Percentiles rank a stretch among this genome's conserved stretches.
Conservation (phyloP, 2,329 filamentous ascomycete species). For the Penicillium glabrum region DNA sequence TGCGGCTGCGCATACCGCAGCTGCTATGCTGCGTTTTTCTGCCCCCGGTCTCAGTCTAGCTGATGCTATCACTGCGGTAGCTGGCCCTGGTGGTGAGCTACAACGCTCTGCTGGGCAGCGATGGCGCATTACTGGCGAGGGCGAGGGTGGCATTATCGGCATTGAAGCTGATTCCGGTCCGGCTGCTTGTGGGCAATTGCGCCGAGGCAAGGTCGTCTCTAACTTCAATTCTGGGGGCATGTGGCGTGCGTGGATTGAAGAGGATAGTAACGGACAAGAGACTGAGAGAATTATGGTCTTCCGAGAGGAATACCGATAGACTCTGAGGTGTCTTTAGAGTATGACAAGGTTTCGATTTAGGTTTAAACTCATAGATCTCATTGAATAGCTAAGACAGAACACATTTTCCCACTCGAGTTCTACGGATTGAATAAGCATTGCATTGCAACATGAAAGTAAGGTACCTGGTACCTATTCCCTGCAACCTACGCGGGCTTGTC, state of each 20-base stretch:
- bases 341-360: neutral
- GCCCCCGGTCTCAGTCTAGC: slow-evolving; percentile 47
- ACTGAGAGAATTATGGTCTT: slow-evolving; percentile 47
- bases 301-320: slow-evolving; percentile 36
- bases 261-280: slow-evolving; percentile 31
- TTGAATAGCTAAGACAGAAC: neutral
- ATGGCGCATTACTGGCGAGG: slow-evolving; percentile 74
- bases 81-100: slow-evolving; percentile 71
- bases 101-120: slow-evolving; percentile 71
- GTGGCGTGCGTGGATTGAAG: slow-evolving; percentile 71
- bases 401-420: neutral
- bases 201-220: slow-evolving; percentile 59
- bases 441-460: no score
- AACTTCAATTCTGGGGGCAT: slow-evolving; percentile 87
- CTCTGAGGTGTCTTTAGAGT: neutral
- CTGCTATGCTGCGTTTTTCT: slow-evolving; percentile 69
- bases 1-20: slow-evolving; percentile 69
- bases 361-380: neutral
- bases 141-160: slow-evolving; percentile 82
- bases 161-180: slow-evolving; percentile 58
- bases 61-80: slow-evolving; percentile 62
- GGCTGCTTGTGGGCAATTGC: slow-evolving; percentile 35
- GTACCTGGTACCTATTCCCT: neutral
- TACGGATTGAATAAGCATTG: neutral
- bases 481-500: neutral